A percentile compares a stretch with the other conserved stretches of the same genome.
Evolutionary conservation across 306 rosid genomes (phyloP).

Genomic region (Luffa aegyptiaca): DNA sequence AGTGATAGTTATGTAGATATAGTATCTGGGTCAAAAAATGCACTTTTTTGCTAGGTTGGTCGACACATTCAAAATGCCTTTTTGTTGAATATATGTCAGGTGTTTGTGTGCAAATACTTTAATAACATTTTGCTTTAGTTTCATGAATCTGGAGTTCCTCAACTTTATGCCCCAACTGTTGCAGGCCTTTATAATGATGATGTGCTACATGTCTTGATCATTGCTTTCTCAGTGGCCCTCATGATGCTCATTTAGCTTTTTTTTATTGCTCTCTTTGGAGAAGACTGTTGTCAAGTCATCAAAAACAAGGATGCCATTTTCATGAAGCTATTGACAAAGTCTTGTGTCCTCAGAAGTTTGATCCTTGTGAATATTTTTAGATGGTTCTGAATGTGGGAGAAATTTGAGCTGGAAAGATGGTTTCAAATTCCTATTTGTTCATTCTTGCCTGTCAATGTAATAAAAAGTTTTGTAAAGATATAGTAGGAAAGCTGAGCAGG

Average conservation of each 20-base stretch:
- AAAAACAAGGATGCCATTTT: not conserved
- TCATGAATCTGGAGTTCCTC: not conserved
- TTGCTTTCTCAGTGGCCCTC: constrained; percentile 34
- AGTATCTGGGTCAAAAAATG: not conserved
- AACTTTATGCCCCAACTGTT: not conserved
- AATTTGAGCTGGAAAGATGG: not conserved
- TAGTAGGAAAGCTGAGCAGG: constrained; percentile 27
- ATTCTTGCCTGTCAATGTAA: constrained; percentile 53
- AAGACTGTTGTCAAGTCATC: constrained; percentile 6
- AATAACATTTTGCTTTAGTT: not conserved
- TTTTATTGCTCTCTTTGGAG: constrained; percentile 10
- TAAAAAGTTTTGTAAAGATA: constrained; percentile 51
- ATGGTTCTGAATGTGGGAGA: constrained; percentile 23
- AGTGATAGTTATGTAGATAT: not conserved
- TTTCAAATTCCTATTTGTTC: constrained; percentile 24
- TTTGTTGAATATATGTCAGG: not conserved
- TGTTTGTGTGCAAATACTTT: not conserved
- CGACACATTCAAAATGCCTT: not conserved
- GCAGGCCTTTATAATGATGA: constrained; percentile 42
- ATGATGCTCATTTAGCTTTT: constrained; percentile 24
- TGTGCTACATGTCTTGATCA: constrained; percentile 23
- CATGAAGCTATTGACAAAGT: not conserved
- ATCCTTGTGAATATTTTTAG: constrained; percentile 20
- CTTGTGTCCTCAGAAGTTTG: constrained; percentile 18
- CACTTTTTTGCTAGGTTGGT: not conserved